phyloP scores from a whole-genome alignment of 257 asterid species.

The Cynanchum wilfordii region DNA sequence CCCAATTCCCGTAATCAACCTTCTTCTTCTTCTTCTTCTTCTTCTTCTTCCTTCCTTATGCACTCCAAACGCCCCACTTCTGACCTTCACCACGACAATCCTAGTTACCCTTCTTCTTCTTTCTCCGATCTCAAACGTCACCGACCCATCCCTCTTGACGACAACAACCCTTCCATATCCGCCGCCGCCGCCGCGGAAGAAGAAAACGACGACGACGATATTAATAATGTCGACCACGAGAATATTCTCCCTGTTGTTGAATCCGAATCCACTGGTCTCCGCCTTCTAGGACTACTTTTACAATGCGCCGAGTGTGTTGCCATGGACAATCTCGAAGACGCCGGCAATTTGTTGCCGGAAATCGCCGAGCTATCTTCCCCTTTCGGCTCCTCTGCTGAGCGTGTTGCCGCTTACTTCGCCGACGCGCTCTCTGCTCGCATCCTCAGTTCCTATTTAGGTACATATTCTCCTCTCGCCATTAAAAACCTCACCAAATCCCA shows the following conservation, averaged over 20 bases:
- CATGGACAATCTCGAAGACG: constrained; percentile 66
- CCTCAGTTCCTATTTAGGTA: constrained; percentile 53
- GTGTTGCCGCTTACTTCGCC: constrained; percentile 90
- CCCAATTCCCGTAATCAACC: not conserved
- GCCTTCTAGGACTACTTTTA: constrained; percentile 67
- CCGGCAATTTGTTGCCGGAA: constrained; percentile 62
- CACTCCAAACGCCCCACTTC: constrained; percentile 22
- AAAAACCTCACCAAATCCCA: constrained; percentile 33
- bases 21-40: not conserved
- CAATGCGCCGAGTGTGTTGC: constrained; percentile 91
- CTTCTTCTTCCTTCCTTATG: constrained; percentile 16
- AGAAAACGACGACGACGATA: constrained; percentile 14
- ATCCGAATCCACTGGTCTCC: constrained; percentile 52
- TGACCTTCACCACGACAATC: constrained; percentile 7
- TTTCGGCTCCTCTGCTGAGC: constrained; percentile 84
- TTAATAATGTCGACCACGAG: not conserved
- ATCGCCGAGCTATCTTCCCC: constrained; percentile 85
- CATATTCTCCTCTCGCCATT: constrained; percentile 50
- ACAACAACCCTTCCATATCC: constrained; percentile 3
- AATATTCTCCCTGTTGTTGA: constrained; percentile 12
- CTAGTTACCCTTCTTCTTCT: constrained; percentile 7
- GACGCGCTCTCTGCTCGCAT: constrained; percentile 81
- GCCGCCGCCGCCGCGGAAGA: constrained; percentile 4
- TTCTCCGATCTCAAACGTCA: constrained; percentile 15
- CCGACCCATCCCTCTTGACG: not conserved